Evolutionary conservation across 202 grass and related monocot genomes (phyloP).

Genomic region (Schoenoplectus tabernaemontani): DNA sequence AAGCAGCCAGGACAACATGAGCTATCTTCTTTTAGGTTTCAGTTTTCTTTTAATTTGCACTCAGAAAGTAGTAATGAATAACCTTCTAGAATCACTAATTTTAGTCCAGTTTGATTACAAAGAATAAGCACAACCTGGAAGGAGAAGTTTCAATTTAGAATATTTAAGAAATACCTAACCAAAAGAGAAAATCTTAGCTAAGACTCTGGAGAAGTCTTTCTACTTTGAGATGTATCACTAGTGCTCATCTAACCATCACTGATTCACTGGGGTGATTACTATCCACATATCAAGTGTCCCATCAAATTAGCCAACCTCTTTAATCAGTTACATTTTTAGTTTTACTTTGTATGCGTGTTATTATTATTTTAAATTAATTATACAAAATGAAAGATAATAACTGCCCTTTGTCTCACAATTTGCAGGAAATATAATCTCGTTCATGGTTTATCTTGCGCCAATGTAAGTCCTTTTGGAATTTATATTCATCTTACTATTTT

Average conservation of each 20-base stretch:
- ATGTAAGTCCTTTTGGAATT: conserved; percentile 31
- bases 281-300: not conserved
- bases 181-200: conserved; percentile 13
- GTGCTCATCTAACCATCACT: conserved; percentile 13
- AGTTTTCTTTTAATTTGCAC: not conserved
- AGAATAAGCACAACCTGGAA: not conserved
- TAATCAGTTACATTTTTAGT: not conserved
- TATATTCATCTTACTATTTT: not conserved
- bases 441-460: conserved; percentile 79
- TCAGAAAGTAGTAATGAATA: not conserved
- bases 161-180: not conserved
- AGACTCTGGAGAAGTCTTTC: not conserved
- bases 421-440: conserved; percentile 81
- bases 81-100: not conserved
- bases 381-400: not conserved
- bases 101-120: conserved; percentile 13
- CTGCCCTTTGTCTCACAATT: not conserved
- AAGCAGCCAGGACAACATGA: not conserved
- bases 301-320: not conserved
- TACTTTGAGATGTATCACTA: not conserved
- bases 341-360: not conserved
- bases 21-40: not conserved
- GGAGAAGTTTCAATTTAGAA: conserved; percentile 17
- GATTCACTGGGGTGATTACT: not conserved
- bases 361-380: not conserved